Base-by-base conservation (phyloP, 306 rosid genomes). In the Sophora flavescens region DNA sequence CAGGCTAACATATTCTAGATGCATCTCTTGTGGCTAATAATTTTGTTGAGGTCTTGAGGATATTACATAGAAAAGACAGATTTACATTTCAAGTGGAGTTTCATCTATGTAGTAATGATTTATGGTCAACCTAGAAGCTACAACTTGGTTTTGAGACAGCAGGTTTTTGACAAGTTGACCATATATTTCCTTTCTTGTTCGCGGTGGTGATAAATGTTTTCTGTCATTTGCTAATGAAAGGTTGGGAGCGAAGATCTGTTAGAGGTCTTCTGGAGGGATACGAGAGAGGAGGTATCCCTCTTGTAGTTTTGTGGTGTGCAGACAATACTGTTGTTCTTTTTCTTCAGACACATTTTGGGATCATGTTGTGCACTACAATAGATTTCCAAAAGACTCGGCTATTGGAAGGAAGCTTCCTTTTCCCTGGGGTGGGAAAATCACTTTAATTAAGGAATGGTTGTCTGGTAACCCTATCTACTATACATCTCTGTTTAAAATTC, bases 11-110 rank as follows among this genome's bases (percentile, higher is more conserved):
- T 68, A 68, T 47, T 47, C 44, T 68, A 26, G 39, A 14, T 38
- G 30, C 66, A 39, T 39, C 28, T 58, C 58, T 72, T 42, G 48
- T 58, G 48, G 67, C 56, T 57, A 57, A 44, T 22, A 18, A 38
- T 1, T 3, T 39, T 71, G 52, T 35, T 22, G 22, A 22, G 22
- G 22, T 22, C 22, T 22, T 22, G 15, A 72, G 44, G 30, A 72
- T 50, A 72, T 57, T 39, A 16, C 47, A 38, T 18, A 16, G 51
- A 32, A 52, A 35, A 11, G 53, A 56, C 11, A 54, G 38, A 70
- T 6, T 36, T 68, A 50, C 14, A 32, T 48, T 67, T 45, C 2
- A 33, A 50, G 63, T 15, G 35, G 75, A 16, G 16, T 36, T 52
- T 15, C 51, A 70, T 36, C 64, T 70, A 15, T 54, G 52, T 52